A percentile compares a stretch with the other conserved stretches of the same genome.
Conservation (phyloP, 2,329 filamentous ascomycete genomes). For the Didymella pomorum region DNA sequence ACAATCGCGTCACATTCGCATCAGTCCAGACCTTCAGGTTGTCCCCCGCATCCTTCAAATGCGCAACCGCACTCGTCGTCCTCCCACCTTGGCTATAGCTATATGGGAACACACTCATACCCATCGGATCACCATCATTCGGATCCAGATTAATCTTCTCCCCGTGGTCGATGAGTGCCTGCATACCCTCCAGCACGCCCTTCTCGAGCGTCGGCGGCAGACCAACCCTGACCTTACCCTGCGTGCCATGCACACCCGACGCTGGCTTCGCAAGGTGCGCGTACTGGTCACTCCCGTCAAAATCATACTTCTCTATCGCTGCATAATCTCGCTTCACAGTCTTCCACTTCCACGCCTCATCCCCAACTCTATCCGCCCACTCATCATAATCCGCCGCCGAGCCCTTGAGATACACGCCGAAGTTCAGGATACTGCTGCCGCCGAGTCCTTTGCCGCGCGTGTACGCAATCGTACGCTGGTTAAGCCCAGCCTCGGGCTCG, state of each 20-base stretch:
- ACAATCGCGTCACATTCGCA: slow-evolving; percentile 52
- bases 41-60: slow-evolving; percentile 52
- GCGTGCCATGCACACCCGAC: slow-evolving; percentile 57
- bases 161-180: slow-evolving; percentile 64
- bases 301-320: slow-evolving; percentile 63
- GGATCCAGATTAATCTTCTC: slow-evolving; percentile 65
- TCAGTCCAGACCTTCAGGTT: slow-evolving; percentile 64
- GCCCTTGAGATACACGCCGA: slow-evolving; percentile 55
- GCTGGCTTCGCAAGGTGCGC: slow-evolving; percentile 59
- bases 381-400: slow-evolving; percentile 68
- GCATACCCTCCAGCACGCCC: slow-evolving; percentile 62
- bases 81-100: slow-evolving; percentile 52
- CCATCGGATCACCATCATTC: slow-evolving; percentile 49
- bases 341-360: slow-evolving; percentile 65
- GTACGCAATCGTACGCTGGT: slow-evolving; percentile 53
- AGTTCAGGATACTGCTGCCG: slow-evolving; percentile 58
- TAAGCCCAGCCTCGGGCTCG: slow-evolving; percentile 39
- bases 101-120: slow-evolving; percentile 38
- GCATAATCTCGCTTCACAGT: slow-evolving; percentile 61
- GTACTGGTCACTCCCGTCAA: slow-evolving; percentile 39
- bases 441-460: slow-evolving; percentile 60
- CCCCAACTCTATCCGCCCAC: slow-evolving; percentile 65
- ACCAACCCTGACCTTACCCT: slow-evolving; percentile 36
- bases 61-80: slow-evolving; percentile 45
- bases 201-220: slow-evolving; percentile 64